Percentiles rank a stretch among this genome's conserved stretches.
phyloP scores from a whole-genome alignment of 2,329 filamentous ascomycete species.

The Neopestalotiopsis rosae region DNA sequence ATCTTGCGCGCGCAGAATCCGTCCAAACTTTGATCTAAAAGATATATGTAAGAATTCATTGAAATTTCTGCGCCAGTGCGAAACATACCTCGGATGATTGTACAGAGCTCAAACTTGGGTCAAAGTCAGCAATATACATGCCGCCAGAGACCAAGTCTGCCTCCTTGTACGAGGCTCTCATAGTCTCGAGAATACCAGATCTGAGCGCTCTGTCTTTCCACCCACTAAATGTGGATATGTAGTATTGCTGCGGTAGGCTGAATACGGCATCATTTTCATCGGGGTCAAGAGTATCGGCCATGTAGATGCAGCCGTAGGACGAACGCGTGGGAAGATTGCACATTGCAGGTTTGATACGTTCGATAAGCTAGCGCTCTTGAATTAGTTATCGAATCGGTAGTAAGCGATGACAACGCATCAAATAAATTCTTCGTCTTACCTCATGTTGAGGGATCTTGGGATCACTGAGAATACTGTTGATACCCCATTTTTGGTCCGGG shows the following conservation, averaged over 20 bases:
- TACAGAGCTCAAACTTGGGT: not conserved
- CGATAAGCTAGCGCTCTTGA: not conserved
- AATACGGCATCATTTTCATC: conserved; percentile 12
- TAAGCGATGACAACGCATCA: not conserved
- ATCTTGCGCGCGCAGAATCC: not conserved
- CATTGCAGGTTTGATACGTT: conserved; percentile 11
- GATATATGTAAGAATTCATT: not conserved
- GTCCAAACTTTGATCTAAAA: conserved; percentile 4
- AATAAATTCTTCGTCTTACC: not conserved
- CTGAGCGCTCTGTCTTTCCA: conserved; percentile 3
- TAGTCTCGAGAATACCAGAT: not conserved
- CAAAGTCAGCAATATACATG: conserved; percentile 5
- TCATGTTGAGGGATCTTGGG: conserved; percentile 3
- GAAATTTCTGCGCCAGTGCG: not conserved
- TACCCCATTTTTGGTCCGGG: conserved; percentile 6
- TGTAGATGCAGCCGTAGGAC: conserved; percentile 12
- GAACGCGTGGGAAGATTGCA: conserved; percentile 11
- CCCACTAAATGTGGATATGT: conserved; percentile 13
- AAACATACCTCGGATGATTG: not conserved
- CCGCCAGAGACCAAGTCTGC: not conserved
- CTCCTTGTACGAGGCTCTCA: not conserved
- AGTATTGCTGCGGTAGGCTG: conserved; percentile 12
- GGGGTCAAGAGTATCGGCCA: not conserved
- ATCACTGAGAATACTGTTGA: conserved; percentile 9
- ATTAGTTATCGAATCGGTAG: not conserved